phyloP scores from a whole-genome alignment of 768 basidiomycete species.

The Tricholoma flavovirens region DNA sequence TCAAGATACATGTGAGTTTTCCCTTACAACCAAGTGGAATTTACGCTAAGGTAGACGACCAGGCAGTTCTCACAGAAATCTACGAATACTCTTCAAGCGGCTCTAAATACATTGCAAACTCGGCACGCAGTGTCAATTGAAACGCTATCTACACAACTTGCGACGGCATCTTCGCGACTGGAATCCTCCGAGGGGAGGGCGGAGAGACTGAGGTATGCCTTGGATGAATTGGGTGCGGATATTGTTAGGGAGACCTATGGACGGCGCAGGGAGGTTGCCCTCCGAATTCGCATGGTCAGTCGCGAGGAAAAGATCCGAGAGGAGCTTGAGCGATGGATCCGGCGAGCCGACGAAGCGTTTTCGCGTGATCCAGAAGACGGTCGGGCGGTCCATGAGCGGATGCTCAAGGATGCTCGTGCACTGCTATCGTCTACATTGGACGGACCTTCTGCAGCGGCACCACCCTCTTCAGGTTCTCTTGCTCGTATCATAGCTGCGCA shows the following conservation, averaged over 20 bases:
- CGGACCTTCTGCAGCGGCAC: slow-evolving; percentile 13
- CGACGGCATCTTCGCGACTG: slow-evolving; percentile 38
- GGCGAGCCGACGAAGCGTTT: slow-evolving; percentile 41
- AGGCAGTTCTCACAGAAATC: slow-evolving; percentile 84
- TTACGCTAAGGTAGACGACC: not conserved
- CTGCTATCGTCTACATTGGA: slow-evolving; percentile 20
- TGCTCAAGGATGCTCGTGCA: slow-evolving; percentile 19
- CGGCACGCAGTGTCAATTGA: slow-evolving; percentile 58
- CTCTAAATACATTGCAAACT: slow-evolving; percentile 50
- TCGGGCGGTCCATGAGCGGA: slow-evolving; percentile 7
- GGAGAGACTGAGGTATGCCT: slow-evolving; percentile 46
- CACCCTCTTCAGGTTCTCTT: slow-evolving; percentile 36
- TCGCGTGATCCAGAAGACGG: slow-evolving; percentile 18
- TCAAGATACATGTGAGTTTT: slow-evolving; percentile 72
- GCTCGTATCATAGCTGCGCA: slow-evolving; percentile 48
- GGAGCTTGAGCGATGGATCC: slow-evolving; percentile 50
- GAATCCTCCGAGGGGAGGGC: slow-evolving; percentile 36
- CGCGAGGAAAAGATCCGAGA: slow-evolving; percentile 61
- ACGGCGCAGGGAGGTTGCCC: slow-evolving; percentile 60
- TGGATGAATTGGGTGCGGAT: slow-evolving; percentile 70
- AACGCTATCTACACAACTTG: slow-evolving; percentile 49
- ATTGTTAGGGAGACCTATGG: slow-evolving; percentile 68
- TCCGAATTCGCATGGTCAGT: slow-evolving; percentile 55
- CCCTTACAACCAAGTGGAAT: not conserved
- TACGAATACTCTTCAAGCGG: slow-evolving; percentile 57